Percentiles rank a stretch among this genome's conserved stretches.
These are phyloP conservation scores for Naganishia sp. DNA, from an alignment of 1,284 basidiomycete genomes.

Conservation along the genomic window DNA sequence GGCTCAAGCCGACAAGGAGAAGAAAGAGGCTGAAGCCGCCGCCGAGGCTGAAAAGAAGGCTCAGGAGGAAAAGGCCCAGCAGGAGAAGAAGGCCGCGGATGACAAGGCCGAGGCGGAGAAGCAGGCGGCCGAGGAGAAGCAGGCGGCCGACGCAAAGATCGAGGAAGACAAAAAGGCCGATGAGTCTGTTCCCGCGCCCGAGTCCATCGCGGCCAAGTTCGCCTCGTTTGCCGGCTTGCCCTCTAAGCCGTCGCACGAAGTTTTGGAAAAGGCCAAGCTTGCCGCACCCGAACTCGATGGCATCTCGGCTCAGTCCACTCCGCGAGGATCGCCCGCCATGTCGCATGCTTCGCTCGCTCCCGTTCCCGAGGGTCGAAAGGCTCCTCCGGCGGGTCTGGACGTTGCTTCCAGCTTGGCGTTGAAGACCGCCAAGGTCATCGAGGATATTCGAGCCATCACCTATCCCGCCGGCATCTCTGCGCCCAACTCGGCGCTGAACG, in stretches of 20 bases:
- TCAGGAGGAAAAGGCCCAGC: conserved; percentile 18
- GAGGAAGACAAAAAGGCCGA: conserved; percentile 53
- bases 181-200: not conserved
- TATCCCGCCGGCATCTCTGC: conserved; percentile 86
- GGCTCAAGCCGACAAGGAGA: conserved; percentile 54
- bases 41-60: conserved; percentile 30
- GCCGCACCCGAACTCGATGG: conserved; percentile 20
- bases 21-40: conserved; percentile 57
- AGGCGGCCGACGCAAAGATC: conserved; percentile 42
- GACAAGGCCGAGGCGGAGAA: conserved; percentile 48
- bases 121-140: conserved; percentile 46
- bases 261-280: conserved; percentile 24
- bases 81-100: conserved; percentile 7
- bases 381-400: conserved; percentile 68
- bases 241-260: conserved; percentile 37
- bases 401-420: conserved; percentile 69
- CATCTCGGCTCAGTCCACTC: conserved; percentile 42
- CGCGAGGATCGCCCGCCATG: conserved; percentile 47
- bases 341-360: conserved; percentile 51
- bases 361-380: conserved; percentile 48
- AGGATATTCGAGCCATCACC: conserved; percentile 72
- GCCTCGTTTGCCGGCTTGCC: conserved; percentile 32
- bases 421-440: conserved; percentile 74
- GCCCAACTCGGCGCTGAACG: conserved; percentile 82
- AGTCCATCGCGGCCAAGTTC: conserved; percentile 30